phyloP scores from a whole-genome alignment of 441 rosid genomes.

The Erodium trifolium region DNA sequence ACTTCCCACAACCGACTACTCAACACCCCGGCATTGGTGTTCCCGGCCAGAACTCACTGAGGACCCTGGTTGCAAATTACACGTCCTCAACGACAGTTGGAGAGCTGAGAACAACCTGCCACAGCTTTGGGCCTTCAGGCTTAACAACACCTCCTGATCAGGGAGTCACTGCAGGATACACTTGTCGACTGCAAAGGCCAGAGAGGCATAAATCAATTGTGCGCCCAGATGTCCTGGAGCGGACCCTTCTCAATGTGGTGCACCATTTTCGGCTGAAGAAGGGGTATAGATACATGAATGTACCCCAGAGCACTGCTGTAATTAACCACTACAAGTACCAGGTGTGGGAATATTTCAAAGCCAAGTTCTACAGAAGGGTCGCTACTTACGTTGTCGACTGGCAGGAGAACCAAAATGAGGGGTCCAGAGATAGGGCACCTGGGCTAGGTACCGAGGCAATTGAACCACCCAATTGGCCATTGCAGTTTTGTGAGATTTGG shows the following conservation, averaged over 20 bases:
- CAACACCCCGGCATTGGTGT: constrained; percentile 30
- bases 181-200: constrained; percentile 72
- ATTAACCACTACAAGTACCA: constrained; percentile 94
- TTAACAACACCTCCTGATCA: constrained; percentile 48
- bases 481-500: constrained; percentile 84
- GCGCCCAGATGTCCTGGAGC: constrained; percentile 47
- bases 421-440: constrained; percentile 90
- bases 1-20: constrained; percentile 36
- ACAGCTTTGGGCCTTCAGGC: constrained; percentile 89
- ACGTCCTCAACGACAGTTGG: constrained; percentile 40
- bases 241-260: constrained; percentile 72
- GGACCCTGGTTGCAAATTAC: constrained; percentile 54
- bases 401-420: constrained; percentile 82
- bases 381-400: constrained; percentile 90
- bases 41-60: constrained; percentile 47
- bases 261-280: constrained; percentile 65
- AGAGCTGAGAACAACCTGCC: constrained; percentile 80
- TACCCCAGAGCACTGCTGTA: constrained; percentile 54
- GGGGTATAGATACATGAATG: constrained; percentile 51
- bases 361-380: constrained; percentile 84
- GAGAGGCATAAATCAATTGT: constrained; percentile 90
- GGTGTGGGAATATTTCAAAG: constrained; percentile 77
- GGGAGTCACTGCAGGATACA: constrained; percentile 82
- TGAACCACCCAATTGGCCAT: constrained; percentile 70
- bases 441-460: constrained; percentile 83